Conservation (phyloP, 768 basidiomycete genomes). For the Crucibulum laeve region DNA sequence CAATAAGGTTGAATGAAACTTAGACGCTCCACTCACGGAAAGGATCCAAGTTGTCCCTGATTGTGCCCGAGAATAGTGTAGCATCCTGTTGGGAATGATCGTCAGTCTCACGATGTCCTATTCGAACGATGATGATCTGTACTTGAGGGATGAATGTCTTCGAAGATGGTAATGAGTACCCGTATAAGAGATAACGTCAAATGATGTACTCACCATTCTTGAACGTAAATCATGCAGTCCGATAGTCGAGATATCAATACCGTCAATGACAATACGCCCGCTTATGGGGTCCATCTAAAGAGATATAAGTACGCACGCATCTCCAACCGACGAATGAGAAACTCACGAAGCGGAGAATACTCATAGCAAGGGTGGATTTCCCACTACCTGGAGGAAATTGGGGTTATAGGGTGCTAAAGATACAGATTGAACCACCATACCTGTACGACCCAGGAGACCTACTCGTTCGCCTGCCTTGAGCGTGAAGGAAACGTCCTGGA, state of each 20-base stretch:
- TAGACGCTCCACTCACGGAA: slow-evolving; percentile 36
- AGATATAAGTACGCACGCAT: not conserved
- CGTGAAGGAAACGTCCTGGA: slow-evolving; percentile 71
- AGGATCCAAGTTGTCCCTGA: slow-evolving; percentile 73
- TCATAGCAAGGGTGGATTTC: slow-evolving; percentile 84
- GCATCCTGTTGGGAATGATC: slow-evolving; percentile 72
- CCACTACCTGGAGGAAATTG: slow-evolving; percentile 49
- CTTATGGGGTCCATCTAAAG: slow-evolving; percentile 64
- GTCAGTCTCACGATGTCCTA: slow-evolving; percentile 73
- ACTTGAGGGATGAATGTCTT: slow-evolving; percentile 78
- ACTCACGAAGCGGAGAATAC: slow-evolving; percentile 74
- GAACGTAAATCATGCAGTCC: slow-evolving; percentile 83
- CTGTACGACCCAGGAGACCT: slow-evolving; percentile 78
- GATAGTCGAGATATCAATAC: slow-evolving; percentile 83
- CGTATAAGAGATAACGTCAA: not conserved
- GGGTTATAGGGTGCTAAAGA: not conserved
- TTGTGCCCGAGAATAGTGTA: slow-evolving; percentile 75
- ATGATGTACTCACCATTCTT: slow-evolving; percentile 48
- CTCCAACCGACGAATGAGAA: slow-evolving; percentile 4
- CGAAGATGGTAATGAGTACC: slow-evolving; percentile 3
- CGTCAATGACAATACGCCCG: slow-evolving; percentile 80
- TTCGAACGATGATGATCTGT: slow-evolving; percentile 23
- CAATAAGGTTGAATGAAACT: not conserved
- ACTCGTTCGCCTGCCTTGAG: slow-evolving; percentile 71
- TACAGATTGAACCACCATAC: slow-evolving; percentile 23